A percentile compares a stretch with the other conserved stretches of the same genome.
Conservation (phyloP, 1,139 yeast genomes). For the Kodamaea derodonti region DNA sequence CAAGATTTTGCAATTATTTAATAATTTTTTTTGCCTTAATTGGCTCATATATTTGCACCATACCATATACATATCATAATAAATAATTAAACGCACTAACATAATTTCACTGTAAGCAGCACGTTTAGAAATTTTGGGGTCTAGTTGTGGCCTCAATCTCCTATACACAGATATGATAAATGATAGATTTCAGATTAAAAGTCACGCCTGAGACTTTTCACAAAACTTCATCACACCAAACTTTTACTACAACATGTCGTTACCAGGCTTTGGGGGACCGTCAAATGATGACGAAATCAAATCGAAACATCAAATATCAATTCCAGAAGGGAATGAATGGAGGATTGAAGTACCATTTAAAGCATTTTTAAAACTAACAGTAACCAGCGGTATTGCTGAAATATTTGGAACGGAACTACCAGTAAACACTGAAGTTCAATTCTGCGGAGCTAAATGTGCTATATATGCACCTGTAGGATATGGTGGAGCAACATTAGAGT, state of each 20-base stretch:
- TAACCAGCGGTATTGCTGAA: conserved; percentile 74
- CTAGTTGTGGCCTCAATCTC: too few species aligned
- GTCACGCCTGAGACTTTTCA: too few species aligned
- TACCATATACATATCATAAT: too few species aligned
- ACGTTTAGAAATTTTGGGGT: too few species aligned
- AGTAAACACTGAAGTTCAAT: conserved; percentile 59
- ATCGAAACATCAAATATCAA: conserved; percentile 14
- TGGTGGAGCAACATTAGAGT: conserved; percentile 54
- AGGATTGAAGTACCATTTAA: conserved; percentile 70
- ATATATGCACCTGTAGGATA: conserved; percentile 54
- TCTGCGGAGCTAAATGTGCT: conserved; percentile 53
- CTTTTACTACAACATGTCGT: conserved; percentile 13
- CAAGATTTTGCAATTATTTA: neutral
- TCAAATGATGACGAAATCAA: conserved; percentile 8
- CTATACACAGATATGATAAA: too few species aligned
- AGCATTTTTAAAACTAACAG: conserved; percentile 51
- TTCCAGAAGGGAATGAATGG: conserved; percentile 70
- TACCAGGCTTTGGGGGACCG: conserved; percentile 14
- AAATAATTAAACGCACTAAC: too few species aligned
- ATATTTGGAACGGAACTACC: conserved; percentile 92
- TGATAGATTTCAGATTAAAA: neutral
- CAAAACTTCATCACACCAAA: too few species aligned
- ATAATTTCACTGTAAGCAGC: too few species aligned
- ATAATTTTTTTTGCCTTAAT: neutral
- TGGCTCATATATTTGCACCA: too few species aligned